Evolutionary conservation across 2,329 filamentous ascomycete species (phyloP), one percentile per base, ranked within the genome.

Genomic region (Helminthosporium solani): DNA sequence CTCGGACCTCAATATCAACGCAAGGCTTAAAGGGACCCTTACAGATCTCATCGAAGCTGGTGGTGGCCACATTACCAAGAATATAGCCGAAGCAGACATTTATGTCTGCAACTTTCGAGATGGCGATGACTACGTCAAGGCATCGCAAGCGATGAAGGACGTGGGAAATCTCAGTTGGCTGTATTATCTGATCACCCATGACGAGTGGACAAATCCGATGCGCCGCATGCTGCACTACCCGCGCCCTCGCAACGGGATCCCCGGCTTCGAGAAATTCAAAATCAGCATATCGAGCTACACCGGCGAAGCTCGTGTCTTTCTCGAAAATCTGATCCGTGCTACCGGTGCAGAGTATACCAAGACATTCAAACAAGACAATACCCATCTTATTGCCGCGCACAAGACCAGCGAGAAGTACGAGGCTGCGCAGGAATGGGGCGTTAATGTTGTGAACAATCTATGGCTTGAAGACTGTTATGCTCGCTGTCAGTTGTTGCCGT

Each of bases 391-490:
- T 60, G 96, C 92, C 0, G 94, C 94, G 3, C 87, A 95, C 58
- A 84, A 86, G 47, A 83, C 84, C 46, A 95, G 92, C 63, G 94
- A 97, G 65, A 99, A 99, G 71, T 96, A 88, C 67, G 85, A 87
- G 30, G 94, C 94, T 1, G 94, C 94, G 0, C 82, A 83, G 50
- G 94, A 97, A 71, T 99, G 94, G 94, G 86, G 87, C 42, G 85
- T 97, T 44, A 76, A 90, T 46, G 86, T 96, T 59, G 77, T 96
- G 59, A 99, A 97, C 67, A 94, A 99, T 66, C 78, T 99, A 1
- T 99, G 94, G 94, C 80, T 99, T 36, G 94, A 99, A 70, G 94
- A 99, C 64, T 95, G 90, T 70, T 99, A 97, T 64, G 90, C 92
- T 1, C 90, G 87, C 66, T 96, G 90, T 74, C 80, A 87, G 62